Evolutionary conservation across 148 eudicot species (phyloP), one percentile per base, ranked within the genome.

Genomic region (Rheum nobile): DNA sequence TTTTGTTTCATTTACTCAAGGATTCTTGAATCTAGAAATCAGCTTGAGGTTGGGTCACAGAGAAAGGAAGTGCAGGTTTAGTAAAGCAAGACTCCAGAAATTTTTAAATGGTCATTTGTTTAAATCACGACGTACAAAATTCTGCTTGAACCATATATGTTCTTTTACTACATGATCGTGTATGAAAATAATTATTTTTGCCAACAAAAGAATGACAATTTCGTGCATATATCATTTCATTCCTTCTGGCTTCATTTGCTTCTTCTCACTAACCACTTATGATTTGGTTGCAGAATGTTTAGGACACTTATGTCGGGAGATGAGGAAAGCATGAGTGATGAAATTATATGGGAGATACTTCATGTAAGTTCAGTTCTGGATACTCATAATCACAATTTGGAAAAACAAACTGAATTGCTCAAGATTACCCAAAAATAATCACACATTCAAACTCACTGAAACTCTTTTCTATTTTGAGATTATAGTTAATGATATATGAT

Each of bases 341-440:
- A 91, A 72, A 93, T 91, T 54, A 83, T 94, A 85, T 94, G 98
- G 97, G 98, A 94, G 85, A 91, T 96, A 13, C 97, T 94, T 82
- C 98, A 97, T 63, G 98, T 91, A 75, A 89, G 93, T 86, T 78
- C 13, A 29, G 17, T 65, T 65, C 26, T n/a, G 24, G 57, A 50
- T 50, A 16, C 24, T 50, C n/a, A n/a, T n/a, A n/a, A n/a, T n/a
- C n/a, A n/a, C n/a, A n/a, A n/a, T n/a, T n/a, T n/a, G n/a, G n/a
- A 21, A 48, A 48, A 48, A 48, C 55, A 48, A 48, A 48, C 22
- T 48, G 46, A n/a, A 43, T 48, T 17, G 55, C 21, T 48, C 22
- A 48, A 16, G 0, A 39, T 48, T 48, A 48, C 22, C 22, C 54
- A 48, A 14, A 17, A n/a, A n/a, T n/a, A n/a, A 48, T 16, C 8